A percentile compares a stretch with the other conserved stretches of the same genome.
phyloP scores from a whole-genome alignment of 129 eudicot species.

The Lactuca saligna region DNA sequence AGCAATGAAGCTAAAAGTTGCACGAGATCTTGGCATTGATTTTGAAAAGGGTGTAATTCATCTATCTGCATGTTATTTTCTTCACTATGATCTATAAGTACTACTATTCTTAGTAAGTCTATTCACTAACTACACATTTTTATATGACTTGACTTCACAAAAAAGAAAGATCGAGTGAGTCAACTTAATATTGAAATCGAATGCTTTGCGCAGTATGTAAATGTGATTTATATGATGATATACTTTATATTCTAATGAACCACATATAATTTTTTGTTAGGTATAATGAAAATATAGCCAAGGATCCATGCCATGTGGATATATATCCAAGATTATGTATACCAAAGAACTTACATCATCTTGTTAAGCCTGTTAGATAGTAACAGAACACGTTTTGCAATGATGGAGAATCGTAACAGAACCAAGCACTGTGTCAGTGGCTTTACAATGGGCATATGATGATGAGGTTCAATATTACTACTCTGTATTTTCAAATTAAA shows the following conservation, averaged over 20 bases:
- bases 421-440: too few species aligned
- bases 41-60: conserved; percentile 99
- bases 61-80: conserved; percentile 54
- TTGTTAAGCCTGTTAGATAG: too few species aligned
- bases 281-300: too few species aligned
- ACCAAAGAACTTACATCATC: too few species aligned
- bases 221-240: neutral
- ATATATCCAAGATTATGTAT: too few species aligned
- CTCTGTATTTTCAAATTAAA: neutral
- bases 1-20: conserved; percentile 69
- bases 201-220: conserved; percentile 73
- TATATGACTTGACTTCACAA: conserved; percentile 38
- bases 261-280: too few species aligned
- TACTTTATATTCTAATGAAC: too few species aligned
- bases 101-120: neutral
- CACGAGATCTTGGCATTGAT: conserved; percentile 64
- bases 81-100: conserved; percentile 19
- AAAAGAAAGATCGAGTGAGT: conserved; percentile 69
- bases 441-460: too few species aligned
- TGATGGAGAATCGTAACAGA: too few species aligned
- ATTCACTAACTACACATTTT: conserved; percentile 10
- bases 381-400: too few species aligned
- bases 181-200: conserved; percentile 64
- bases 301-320: too few species aligned
- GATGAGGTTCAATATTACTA: too few species aligned